Conservation (phyloP, 1,284 basidiomycete species). For the Coniferiporia sulphurascens region DNA sequence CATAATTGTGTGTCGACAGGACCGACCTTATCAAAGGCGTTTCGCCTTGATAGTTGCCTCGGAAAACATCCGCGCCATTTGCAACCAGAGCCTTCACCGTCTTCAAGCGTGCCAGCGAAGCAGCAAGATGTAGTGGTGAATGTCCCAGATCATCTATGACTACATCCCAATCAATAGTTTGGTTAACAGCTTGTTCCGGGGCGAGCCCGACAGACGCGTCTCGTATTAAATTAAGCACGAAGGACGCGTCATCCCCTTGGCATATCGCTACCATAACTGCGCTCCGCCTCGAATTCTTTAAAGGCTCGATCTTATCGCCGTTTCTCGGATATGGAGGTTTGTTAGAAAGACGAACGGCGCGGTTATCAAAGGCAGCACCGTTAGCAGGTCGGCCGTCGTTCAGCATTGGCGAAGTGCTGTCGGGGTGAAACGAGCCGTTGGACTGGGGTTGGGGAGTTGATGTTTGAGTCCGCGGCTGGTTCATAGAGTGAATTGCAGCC, state of each 20-base stretch:
- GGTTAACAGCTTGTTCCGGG: constrained; percentile 18
- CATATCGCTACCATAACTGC: constrained; percentile 61
- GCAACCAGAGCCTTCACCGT: constrained; percentile 66
- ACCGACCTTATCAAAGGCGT: constrained; percentile 92
- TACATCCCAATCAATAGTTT: constrained; percentile 63
- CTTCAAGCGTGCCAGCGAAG: constrained; percentile 73
- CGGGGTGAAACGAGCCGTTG: constrained; percentile 22
- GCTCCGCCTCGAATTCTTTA: constrained; percentile 57
- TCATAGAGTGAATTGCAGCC: constrained; percentile 19
- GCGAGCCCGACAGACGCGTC: constrained; percentile 48
- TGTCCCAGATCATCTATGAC: constrained; percentile 94
- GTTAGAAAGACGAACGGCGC: constrained; percentile 57
- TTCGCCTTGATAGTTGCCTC: constrained; percentile 92
- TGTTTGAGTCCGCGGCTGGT: constrained; percentile 18
- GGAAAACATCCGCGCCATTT: constrained; percentile 78
- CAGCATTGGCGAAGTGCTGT: constrained; percentile 18
- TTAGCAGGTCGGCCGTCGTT: constrained; percentile 28
- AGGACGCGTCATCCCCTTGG: constrained; percentile 58
- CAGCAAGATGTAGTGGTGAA: constrained; percentile 91
- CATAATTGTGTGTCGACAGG: constrained; percentile 84
- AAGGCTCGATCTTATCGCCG: constrained; percentile 50
- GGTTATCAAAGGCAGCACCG: constrained; percentile 33
- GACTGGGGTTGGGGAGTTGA: constrained; percentile 21
- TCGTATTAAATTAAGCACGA: constrained; percentile 59
- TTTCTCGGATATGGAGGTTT: constrained; percentile 58